A percentile compares a stretch with the other conserved stretches of the same genome.
Conservation (phyloP, 1,284 basidiomycete species). For the Cutaneotrichosporon daszewskae region DNA sequence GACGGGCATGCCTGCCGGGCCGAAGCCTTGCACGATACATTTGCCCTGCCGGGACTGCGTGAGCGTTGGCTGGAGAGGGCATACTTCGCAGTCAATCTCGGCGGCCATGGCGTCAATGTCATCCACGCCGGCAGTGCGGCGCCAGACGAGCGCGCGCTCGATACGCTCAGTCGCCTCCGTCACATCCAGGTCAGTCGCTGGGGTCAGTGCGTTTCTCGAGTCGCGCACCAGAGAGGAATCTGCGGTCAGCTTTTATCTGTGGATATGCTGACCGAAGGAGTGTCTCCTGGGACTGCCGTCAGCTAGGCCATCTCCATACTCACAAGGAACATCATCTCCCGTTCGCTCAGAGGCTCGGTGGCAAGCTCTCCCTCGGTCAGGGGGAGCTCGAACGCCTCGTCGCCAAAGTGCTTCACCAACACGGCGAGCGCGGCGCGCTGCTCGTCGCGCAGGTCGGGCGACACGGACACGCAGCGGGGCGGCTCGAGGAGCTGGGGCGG, state of each 20-base stretch:
- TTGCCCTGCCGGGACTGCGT: conserved; percentile 17
- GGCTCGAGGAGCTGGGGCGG: too few relatives aligned
- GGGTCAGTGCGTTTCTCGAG: background rate
- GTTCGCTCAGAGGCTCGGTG: too few relatives aligned
- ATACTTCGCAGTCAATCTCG: conserved; percentile 13
- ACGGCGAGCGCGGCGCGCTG: too few relatives aligned
- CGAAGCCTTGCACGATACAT: conserved; percentile 31
- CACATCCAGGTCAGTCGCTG: background rate
- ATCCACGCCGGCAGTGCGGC: conserved; percentile 32
- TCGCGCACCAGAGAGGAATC: background rate
- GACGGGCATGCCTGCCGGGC: conserved; percentile 24
- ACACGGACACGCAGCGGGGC: too few relatives aligned
- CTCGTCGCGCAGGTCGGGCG: too few relatives aligned
- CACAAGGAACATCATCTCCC: too few relatives aligned
- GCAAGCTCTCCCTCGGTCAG: too few relatives aligned
- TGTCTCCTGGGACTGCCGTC: conserved; percentile 1
- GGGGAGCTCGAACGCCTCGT: too few relatives aligned
- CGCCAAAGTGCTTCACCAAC: too few relatives aligned
- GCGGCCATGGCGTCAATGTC: conserved; percentile 32
- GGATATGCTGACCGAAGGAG: conserved; percentile 3
- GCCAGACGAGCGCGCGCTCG: conserved; percentile 35
- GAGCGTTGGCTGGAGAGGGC: background rate
- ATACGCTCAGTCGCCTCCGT: conserved; percentile 12
- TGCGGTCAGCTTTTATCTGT: background rate
- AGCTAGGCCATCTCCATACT: background rate